These are phyloP conservation scores for Clitopilus hobsonii DNA, from an alignment of 768 basidiomycete species.

Conservation along the genomic window DNA sequence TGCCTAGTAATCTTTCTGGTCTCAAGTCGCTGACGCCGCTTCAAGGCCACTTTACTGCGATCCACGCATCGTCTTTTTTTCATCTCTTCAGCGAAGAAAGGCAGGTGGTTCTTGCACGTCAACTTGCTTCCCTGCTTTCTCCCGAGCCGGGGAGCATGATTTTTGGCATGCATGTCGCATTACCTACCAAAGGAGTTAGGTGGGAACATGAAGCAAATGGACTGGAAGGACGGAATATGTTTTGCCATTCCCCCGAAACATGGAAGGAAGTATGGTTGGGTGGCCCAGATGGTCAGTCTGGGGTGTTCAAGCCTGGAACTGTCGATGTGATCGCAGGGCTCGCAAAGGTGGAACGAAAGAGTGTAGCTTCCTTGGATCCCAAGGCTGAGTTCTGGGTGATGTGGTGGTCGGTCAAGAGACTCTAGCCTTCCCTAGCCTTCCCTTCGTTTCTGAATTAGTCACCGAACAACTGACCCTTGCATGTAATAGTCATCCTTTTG, in stretches of 20 bases:
- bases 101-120: neutral
- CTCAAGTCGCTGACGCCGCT: constrained; percentile 33
- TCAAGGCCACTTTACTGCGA: constrained; percentile 32
- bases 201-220: neutral
- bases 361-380: neutral
- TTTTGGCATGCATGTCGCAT: constrained; percentile 1
- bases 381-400: constrained; percentile 1
- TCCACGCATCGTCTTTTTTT: constrained; percentile 30
- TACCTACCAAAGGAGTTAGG: neutral
- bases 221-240: neutral
- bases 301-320: neutral
- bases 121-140: constrained; percentile 1
- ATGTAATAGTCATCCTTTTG: too few species aligned
- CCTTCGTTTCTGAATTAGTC: too few species aligned
- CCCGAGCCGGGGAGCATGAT: constrained; percentile 1
- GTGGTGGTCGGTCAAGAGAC: constrained; percentile 11
- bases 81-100: constrained; percentile 2
- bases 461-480: too few species aligned
- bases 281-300: neutral
- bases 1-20: constrained; percentile 15
- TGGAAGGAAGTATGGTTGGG: constrained; percentile 1
- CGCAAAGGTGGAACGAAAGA: neutral
- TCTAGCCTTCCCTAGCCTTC: too few species aligned
- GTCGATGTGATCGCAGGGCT: constrained; percentile 8
- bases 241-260: constrained; percentile 4